Percentiles rank a stretch among this genome's conserved stretches.
These are phyloP conservation scores for Pneumocystis murina DNA, from an alignment of 1,139 yeast species.

Conservation along the genomic window DNA sequence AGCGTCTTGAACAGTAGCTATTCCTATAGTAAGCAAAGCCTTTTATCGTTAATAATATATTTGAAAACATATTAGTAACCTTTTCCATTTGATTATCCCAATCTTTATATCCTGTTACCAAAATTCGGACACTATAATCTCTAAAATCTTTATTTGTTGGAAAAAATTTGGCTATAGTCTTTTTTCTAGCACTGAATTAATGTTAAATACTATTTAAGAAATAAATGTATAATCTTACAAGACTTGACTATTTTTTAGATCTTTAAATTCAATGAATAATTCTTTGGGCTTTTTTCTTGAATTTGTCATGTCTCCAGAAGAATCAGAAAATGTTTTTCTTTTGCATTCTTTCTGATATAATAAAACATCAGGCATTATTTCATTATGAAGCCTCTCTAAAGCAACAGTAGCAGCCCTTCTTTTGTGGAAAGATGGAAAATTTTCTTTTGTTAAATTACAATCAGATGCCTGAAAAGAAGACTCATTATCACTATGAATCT, in stretches of 20 bases:
- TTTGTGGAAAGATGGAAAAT: slow-evolving; percentile 10
- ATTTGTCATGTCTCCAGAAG: background rate
- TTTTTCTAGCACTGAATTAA: background rate
- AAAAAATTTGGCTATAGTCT: background rate
- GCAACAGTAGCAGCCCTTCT: slow-evolving; percentile 11
- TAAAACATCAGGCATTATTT: slow-evolving; percentile 8
- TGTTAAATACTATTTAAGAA: background rate
- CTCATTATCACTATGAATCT: slow-evolving; percentile 47
- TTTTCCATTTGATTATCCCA: background rate
- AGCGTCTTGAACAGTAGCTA: slow-evolving; percentile 22
- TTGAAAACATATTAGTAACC: background rate
- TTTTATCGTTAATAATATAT: slow-evolving; percentile 15
- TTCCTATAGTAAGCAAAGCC: slow-evolving; percentile 19
- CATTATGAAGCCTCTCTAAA: slow-evolving; percentile 1
- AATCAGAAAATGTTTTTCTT: slow-evolving; percentile 1
- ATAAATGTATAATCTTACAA: background rate
- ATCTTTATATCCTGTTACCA: slow-evolving; percentile 7
- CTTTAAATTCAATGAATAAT: slow-evolving; percentile 15
- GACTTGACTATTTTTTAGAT: background rate
- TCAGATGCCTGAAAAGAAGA: slow-evolving; percentile 25
- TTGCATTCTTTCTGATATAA: slow-evolving; percentile 7
- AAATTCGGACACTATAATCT: slow-evolving; percentile 1
- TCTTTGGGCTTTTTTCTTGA: slow-evolving; percentile 9
- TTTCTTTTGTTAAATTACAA: slow-evolving; percentile 25
- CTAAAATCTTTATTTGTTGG: background rate